These are phyloP conservation scores for Saccharomyces jurei DNA, from an alignment of 805 yeast species.

Conservation along the genomic window DNA sequence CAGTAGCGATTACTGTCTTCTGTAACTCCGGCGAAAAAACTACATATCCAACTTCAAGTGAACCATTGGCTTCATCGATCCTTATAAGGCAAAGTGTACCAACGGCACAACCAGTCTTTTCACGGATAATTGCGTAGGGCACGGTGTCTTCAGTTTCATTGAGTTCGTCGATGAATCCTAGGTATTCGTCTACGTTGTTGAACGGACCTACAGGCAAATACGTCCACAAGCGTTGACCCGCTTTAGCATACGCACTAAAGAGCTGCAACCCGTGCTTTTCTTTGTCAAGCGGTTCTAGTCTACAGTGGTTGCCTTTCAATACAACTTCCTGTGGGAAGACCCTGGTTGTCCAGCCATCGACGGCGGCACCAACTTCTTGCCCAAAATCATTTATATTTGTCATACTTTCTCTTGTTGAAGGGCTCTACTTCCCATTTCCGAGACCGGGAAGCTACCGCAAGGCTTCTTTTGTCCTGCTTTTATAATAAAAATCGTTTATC, in stretches of 20 bases:
- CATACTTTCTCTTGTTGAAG: background rate
- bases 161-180: background rate
- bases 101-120: slow-evolving; percentile 14
- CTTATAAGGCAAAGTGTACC: slow-evolving; percentile 24
- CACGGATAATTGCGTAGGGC: slow-evolving; percentile 20
- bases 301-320: slow-evolving; percentile 11
- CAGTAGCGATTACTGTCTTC: slow-evolving; percentile 27
- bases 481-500: background rate
- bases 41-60: slow-evolving; percentile 27
- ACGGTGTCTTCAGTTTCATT: slow-evolving; percentile 1
- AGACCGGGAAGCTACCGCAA: background rate
- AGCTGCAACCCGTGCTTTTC: slow-evolving; percentile 11
- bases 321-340: slow-evolving; percentile 7
- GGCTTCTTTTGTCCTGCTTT: background rate
- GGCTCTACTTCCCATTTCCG: background rate
- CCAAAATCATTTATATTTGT: background rate
- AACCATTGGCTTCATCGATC: slow-evolving; percentile 22
- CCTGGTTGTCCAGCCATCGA: slow-evolving; percentile 10
- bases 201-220: slow-evolving; percentile 15
- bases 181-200: slow-evolving; percentile 1
- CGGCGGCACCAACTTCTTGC: slow-evolving; percentile 8
- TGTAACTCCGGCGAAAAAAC: slow-evolving; percentile 14
- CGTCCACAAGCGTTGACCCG: slow-evolving; percentile 12
- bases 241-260: slow-evolving; percentile 7
- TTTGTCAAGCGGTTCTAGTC: slow-evolving; percentile 11